These are phyloP conservation scores for Rhododendron molle DNA, from an alignment of 148 eudicot species.

Conservation along the genomic window DNA sequence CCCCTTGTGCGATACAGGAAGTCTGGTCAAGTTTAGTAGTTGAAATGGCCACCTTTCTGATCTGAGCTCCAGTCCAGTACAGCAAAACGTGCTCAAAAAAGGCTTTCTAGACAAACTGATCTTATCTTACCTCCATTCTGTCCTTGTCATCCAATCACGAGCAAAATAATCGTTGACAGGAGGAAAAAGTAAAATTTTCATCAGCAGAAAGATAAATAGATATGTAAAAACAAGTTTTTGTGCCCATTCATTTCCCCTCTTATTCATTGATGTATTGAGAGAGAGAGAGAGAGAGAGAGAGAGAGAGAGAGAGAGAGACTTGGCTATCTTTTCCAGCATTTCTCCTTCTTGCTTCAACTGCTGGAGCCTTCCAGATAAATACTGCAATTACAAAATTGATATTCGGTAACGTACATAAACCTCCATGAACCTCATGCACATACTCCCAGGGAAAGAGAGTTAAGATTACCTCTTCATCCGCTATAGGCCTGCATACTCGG, in stretches of 20 bases:
- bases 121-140: constrained; percentile 21
- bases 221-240: not conserved
- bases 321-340: constrained; percentile 33
- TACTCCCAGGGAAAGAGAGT: not conserved
- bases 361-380: constrained; percentile 15
- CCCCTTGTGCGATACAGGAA: not conserved
- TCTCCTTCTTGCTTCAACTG: constrained; percentile 28
- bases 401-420: not conserved
- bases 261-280: not conserved
- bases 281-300: not conserved
- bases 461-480: constrained; percentile 22
- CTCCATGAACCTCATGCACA: too few relatives aligned
- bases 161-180: not conserved
- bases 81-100: not conserved
- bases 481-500: constrained; percentile 15
- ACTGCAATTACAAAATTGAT: constrained; percentile 6
- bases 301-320: constrained; percentile 12
- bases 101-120: not conserved
- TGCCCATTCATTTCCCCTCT: not conserved
- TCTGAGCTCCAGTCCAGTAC: not conserved
- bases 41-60: not conserved
- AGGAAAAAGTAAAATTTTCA: not conserved
- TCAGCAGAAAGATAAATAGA: not conserved
- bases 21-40: not conserved
- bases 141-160: constrained; percentile 8